phyloP scores from a whole-genome alignment of 2,329 filamentous ascomycete genomes.

The Aspergillus hiratsukae region DNA sequence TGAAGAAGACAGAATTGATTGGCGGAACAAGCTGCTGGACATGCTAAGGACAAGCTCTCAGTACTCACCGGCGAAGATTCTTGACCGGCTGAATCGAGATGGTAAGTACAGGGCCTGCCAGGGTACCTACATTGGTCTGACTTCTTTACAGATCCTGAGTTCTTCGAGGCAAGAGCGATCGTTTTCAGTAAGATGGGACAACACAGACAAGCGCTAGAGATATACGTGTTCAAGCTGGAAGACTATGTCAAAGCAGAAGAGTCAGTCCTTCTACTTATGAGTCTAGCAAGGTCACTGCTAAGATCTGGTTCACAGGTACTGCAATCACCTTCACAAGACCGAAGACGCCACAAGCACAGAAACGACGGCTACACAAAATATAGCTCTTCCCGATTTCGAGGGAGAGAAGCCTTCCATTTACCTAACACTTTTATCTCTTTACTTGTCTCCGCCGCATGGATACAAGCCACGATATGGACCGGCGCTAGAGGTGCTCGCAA shows the following conservation, averaged over 20 bases:
- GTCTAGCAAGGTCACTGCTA: slow-evolving; percentile 4
- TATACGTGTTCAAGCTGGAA: slow-evolving; percentile 91
- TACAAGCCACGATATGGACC: slow-evolving; percentile 70
- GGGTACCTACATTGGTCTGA: not conserved
- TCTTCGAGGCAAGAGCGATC: slow-evolving; percentile 85
- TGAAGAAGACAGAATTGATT: slow-evolving; percentile 51
- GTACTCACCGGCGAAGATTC: slow-evolving; percentile 75
- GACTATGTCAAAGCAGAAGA: slow-evolving; percentile 90
- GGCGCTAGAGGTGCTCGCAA: slow-evolving; percentile 80
- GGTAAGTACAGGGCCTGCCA: slow-evolving; percentile 52
- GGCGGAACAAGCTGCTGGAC: slow-evolving; percentile 63
- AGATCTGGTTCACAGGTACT: slow-evolving; percentile 59
- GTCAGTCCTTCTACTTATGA: slow-evolving; percentile 49
- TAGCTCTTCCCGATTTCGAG: slow-evolving; percentile 46
- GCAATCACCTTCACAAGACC: slow-evolving; percentile 74
- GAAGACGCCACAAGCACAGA: slow-evolving; percentile 44
- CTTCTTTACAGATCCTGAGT: slow-evolving; percentile 62
- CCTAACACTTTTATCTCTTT: slow-evolving; percentile 82
- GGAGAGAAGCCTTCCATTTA: slow-evolving; percentile 74
- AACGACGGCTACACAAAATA: slow-evolving; percentile 31
- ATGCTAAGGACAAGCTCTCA: slow-evolving; percentile 73
- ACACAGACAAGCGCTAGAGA: slow-evolving; percentile 91
- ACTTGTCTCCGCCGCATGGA: slow-evolving; percentile 73
- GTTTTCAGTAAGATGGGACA: slow-evolving; percentile 92
- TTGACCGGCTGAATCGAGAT: slow-evolving; percentile 72